Conservation (phyloP, 2,329 filamentous ascomycete genomes). For the Emergomyces pasteurianus region DNA sequence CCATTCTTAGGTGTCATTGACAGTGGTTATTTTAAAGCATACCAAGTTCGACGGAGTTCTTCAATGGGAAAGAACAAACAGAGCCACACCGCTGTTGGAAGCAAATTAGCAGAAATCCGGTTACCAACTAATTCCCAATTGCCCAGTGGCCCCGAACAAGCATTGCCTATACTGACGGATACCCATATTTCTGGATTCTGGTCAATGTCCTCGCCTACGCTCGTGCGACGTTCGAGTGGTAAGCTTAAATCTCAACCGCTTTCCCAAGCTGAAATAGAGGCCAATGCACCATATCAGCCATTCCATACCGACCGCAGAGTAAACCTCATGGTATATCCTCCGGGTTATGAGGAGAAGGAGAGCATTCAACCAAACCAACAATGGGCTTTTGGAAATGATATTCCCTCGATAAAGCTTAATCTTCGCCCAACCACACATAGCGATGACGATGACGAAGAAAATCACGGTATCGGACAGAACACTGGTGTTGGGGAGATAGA, state of each 20-base stretch:
- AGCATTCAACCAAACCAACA: slow-evolving; percentile 22
- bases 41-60: slow-evolving; percentile 29
- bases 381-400: slow-evolving; percentile 45
- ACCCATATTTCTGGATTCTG: slow-evolving; percentile 27
- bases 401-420: slow-evolving; percentile 37
- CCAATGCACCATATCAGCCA: slow-evolving; percentile 87
- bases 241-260: slow-evolving; percentile 38
- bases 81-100: slow-evolving; percentile 41
- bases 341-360: slow-evolving; percentile 29
- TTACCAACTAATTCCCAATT: slow-evolving; percentile 52
- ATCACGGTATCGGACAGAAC: slow-evolving; percentile 18
- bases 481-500: slow-evolving; percentile 33
- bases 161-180: slow-evolving; percentile 41
- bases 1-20: slow-evolving; percentile 35
- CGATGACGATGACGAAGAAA: slow-evolving; percentile 27
- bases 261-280: slow-evolving; percentile 82
- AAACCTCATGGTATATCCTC: slow-evolving; percentile 55
- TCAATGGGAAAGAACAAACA: slow-evolving; percentile 44
- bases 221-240: slow-evolving; percentile 28
- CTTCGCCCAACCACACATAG: slow-evolving; percentile 30
- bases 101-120: slow-evolving; percentile 54
- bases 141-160: slow-evolving; percentile 43
- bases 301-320: slow-evolving; percentile 88
- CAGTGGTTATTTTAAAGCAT: slow-evolving; percentile 33
- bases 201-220: slow-evolving; percentile 26